Base-by-base conservation (phyloP, 2,329 filamentous ascomycete species). In the Trichoderma pleuroti region DNA sequence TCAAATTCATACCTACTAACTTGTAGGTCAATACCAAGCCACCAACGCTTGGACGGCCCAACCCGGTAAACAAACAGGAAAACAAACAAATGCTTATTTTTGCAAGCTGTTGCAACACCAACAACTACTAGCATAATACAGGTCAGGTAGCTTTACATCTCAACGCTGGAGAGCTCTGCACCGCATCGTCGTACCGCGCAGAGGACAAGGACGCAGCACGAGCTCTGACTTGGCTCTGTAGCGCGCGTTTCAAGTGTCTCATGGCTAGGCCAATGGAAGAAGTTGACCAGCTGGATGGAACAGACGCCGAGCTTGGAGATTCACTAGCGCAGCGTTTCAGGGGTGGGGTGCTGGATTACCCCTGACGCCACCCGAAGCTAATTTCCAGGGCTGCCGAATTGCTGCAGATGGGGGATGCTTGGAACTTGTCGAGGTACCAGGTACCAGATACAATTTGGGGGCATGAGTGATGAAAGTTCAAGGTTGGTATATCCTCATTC, bases 321-420 rank as follows among this genome's bases (percentile, higher is more conserved):
- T 54, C 18, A 60, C 67, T 70, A 63, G 67, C 46, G 60, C 42
- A 42, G 59, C 61, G 67, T 70, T 70, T 70, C 67, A 57, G n/a
- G 18, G 46, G 57, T 63, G 67, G 67, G 32, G 32, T 16, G 18
- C 30, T 34, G 30, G 18, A 12, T 30, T 34, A 11, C 67, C 60
- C 67, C 67, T 70, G 67, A 63, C 67, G 67, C 67, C 67, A 63
- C 67, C 67, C 59, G 59, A 62, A 54, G 57, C 67, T 57, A 63
- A 70, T 70, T 63, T 70, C 67, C 67, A 70, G 46, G 32, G 57
- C 24, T 63, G 46, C 59, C 66, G 56, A 36, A n/a, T 21, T 54
- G 39, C 39, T 68, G 63, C 24, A 56, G 63, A 26, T 34, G 64
- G 8, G n/a, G 5, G 11, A 42, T 5, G 36, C 28, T 2, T 52